These are phyloP conservation scores for Teratosphaeria destructans DNA, from an alignment of 2,329 filamentous ascomycete genomes.

Conservation along the genomic window DNA sequence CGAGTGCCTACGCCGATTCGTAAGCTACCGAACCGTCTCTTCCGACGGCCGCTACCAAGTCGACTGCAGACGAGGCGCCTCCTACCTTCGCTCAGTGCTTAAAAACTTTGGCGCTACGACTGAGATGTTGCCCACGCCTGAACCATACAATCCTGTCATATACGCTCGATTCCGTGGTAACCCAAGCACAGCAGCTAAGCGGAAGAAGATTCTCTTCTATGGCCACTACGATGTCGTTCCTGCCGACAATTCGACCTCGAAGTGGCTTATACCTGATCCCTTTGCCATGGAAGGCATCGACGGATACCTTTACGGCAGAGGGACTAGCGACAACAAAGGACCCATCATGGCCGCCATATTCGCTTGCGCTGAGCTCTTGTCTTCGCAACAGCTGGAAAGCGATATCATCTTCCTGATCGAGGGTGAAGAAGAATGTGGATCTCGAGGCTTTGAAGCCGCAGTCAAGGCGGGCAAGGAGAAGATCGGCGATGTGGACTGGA, in stretches of 20 bases:
- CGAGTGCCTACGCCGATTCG: conserved; percentile 64
- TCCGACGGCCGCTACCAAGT: conserved; percentile 76
- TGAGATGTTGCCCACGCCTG: conserved; percentile 75
- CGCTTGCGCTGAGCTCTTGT: conserved; percentile 78
- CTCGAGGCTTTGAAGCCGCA: conserved; percentile 77
- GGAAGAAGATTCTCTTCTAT: conserved; percentile 90
- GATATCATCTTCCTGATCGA: conserved; percentile 93
- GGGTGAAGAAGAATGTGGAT: conserved; percentile 92
- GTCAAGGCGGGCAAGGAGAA: conserved; percentile 69
- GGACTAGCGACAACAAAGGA: conserved; percentile 96
- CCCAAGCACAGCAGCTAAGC: conserved; percentile 50
- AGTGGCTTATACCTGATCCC: conserved; percentile 71
- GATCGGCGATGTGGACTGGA: conserved; percentile 88
- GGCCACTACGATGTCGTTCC: conserved; percentile 97
- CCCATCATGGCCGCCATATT: conserved; percentile 90
- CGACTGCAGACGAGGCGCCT: conserved; percentile 86
- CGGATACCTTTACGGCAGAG: conserved; percentile 87
- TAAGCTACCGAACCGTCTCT: conserved; percentile 86
- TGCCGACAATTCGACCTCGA: conserved; percentile 69
- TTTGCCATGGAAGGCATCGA: conserved; percentile 84
- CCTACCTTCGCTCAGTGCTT: conserved; percentile 80
- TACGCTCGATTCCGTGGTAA: conserved; percentile 78
- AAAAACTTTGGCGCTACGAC: conserved; percentile 84
- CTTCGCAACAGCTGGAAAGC: conserved; percentile 71
- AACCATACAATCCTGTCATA: conserved; percentile 81